Percentiles rank a stretch among this genome's conserved stretches.
Conservation (phyloP, 2,329 filamentous ascomycete genomes). For the Cercospora brassicicola region DNA sequence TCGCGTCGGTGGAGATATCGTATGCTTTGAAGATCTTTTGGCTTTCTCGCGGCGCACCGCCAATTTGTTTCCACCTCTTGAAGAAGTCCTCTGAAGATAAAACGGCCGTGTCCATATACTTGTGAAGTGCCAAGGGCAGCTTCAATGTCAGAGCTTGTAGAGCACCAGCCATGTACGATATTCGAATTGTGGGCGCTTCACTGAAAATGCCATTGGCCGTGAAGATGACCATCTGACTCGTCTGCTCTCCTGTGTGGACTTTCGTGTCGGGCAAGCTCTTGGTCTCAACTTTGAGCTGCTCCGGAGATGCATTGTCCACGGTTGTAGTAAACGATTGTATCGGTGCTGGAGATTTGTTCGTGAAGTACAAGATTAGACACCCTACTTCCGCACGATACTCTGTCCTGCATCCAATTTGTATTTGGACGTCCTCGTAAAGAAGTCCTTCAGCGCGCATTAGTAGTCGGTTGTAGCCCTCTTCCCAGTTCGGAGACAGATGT, state of each 20-base stretch:
- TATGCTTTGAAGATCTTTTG: conserved; percentile 76
- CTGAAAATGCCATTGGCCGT: conserved; percentile 79
- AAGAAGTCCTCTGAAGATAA: conserved; percentile 92
- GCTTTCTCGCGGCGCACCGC: conserved; percentile 79
- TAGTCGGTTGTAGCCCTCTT: conserved; percentile 80
- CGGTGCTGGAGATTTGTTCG: conserved; percentile 82
- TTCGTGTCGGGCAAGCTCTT: conserved; percentile 85
- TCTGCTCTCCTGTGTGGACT: conserved; percentile 72
- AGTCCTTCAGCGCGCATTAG: conserved; percentile 80
- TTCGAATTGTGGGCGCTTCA: conserved; percentile 83
- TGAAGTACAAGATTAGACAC: conserved; percentile 92
- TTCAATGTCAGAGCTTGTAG: conserved; percentile 90
- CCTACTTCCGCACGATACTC: conserved; percentile 96
- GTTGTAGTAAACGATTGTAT: conserved; percentile 95
- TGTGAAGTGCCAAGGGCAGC: conserved; percentile 83
- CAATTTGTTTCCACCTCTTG: conserved; percentile 98
- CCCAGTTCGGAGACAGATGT: conserved; percentile 92
- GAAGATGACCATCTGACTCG: conserved; percentile 93
- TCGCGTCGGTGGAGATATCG: conserved; percentile 69
- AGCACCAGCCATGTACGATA: conserved; percentile 91
- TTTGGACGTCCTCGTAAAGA: conserved; percentile 89
- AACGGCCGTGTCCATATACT: conserved; percentile 93
- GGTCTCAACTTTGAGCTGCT: conserved; percentile 77
- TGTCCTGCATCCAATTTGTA: conserved; percentile 87
- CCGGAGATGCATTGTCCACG: conserved; percentile 69